Percentiles rank a stretch among this genome's conserved stretches.
Conservation (phyloP, 805 yeast genomes). For the Saccharomycopsis oosterbeekiorum region DNA sequence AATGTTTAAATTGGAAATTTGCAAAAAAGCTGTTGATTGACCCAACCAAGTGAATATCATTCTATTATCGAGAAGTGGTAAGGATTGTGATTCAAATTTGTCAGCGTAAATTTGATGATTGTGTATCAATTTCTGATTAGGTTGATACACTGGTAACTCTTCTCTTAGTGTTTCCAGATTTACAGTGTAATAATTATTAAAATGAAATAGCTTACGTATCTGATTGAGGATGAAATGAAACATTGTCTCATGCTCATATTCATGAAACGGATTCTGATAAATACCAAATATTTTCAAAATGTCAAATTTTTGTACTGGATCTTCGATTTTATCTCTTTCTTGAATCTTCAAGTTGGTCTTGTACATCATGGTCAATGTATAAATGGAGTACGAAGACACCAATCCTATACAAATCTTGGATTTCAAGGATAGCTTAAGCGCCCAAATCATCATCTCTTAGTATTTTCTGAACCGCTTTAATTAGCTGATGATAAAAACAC, state of each 20-base stretch:
- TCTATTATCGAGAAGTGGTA: slow-evolving; percentile 34
- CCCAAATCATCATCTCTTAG: background rate
- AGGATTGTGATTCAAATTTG: background rate
- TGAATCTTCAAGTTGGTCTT: slow-evolving; percentile 8
- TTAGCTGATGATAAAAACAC: background rate
- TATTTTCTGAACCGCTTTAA: background rate
- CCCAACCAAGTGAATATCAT: slow-evolving; percentile 85
- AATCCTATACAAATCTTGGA: slow-evolving; percentile 14
- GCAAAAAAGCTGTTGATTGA: slow-evolving; percentile 75
- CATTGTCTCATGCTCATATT: slow-evolving; percentile 81
- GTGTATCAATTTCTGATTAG: slow-evolving; percentile 31
- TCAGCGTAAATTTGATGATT: background rate
- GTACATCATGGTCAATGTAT: slow-evolving; percentile 9
- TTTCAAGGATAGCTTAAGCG: slow-evolving; percentile 2
- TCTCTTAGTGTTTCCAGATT: slow-evolving; percentile 31
- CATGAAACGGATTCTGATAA: slow-evolving; percentile 84
- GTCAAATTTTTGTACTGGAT: slow-evolving; percentile 28
- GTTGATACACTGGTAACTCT: slow-evolving; percentile 49
- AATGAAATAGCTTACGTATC: slow-evolving; percentile 33
- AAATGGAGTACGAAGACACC: slow-evolving; percentile 14
- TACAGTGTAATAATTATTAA: background rate
- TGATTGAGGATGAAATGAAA: slow-evolving; percentile 76
- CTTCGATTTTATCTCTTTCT: slow-evolving; percentile 14
- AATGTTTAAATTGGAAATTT: slow-evolving; percentile 60
- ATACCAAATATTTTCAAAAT: slow-evolving; percentile 58